phyloP scores from a whole-genome alignment of 2,329 filamentous ascomycete species.

The Verticillium albo-atrum region DNA sequence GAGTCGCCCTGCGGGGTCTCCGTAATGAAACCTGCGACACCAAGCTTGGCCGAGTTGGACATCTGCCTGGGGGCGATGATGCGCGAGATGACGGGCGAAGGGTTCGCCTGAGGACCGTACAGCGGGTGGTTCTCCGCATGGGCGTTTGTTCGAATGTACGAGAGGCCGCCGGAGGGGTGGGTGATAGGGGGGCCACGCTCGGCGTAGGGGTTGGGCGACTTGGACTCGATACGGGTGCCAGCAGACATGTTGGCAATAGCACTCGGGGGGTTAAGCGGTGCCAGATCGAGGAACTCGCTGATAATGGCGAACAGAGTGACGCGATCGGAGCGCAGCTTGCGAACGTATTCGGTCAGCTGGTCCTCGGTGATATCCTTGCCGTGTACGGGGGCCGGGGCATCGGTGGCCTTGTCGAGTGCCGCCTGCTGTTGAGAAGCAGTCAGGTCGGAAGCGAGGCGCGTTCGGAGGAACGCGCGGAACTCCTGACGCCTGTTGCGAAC shows the following conservation, averaged over 20 bases:
- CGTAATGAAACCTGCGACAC: constrained; percentile 51
- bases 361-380: constrained; percentile 41
- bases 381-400: constrained; percentile 22
- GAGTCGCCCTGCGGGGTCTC: constrained; percentile 36
- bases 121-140: constrained; percentile 56
- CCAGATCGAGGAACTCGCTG: constrained; percentile 58
- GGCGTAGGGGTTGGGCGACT: constrained; percentile 40
- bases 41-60: constrained; percentile 37
- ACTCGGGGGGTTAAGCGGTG: constrained; percentile 38
- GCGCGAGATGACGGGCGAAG: constrained; percentile 44
- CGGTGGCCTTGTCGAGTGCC: constrained; percentile 33
- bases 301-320: constrained; percentile 48
- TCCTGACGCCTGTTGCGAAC: constrained; percentile 49
- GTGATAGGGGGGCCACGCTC: constrained; percentile 52
- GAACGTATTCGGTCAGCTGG: constrained; percentile 48
- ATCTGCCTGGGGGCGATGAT: constrained; percentile 39
- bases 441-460: constrained; percentile 41
- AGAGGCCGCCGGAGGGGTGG: constrained; percentile 59
- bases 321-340: constrained; percentile 47
- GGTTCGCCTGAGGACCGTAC: constrained; percentile 52
- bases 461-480: constrained; percentile 51
- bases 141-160: constrained; percentile 52
- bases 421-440: constrained; percentile 29
- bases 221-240: constrained; percentile 16
- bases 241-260: constrained; percentile 20